A percentile compares a stretch with the other conserved stretches of the same genome.
phyloP scores from a whole-genome alignment of 2,329 filamentous ascomycete species.

The Lachnellula occidentalis region DNA sequence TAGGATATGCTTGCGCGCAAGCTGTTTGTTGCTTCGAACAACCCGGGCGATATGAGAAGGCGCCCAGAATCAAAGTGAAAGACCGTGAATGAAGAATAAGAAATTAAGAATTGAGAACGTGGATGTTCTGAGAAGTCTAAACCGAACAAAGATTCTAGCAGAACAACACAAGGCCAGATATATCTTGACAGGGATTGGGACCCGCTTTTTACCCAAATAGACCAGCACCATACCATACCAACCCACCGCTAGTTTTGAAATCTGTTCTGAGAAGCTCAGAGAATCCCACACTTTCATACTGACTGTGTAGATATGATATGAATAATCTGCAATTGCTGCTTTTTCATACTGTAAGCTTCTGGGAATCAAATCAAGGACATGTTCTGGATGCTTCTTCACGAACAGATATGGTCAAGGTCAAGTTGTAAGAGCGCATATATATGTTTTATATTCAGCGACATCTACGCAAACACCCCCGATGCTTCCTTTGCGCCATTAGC shows the following conservation, averaged over 20 bases:
- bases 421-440: too few species aligned
- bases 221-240: neutral
- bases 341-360: neutral
- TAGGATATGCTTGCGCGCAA: constrained; percentile 21
- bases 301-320: neutral
- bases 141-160: neutral
- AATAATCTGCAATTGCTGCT: neutral
- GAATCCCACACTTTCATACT: neutral
- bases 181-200: neutral
- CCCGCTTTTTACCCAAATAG: too few species aligned
- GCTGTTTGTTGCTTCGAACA: neutral
- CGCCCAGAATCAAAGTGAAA: neutral
- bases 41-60: neutral
- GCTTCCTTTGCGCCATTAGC: neutral
- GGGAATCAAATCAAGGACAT: neutral
- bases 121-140: neutral
- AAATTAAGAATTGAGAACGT: neutral
- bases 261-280: neutral
- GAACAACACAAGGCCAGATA: neutral
- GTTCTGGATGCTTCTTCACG: neutral
- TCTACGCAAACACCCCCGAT: neutral
- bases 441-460: neutral
- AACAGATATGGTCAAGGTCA: too few species aligned
- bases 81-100: neutral
- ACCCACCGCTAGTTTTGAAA: neutral